Conservation (phyloP, 2,329 filamentous ascomycete species). For the Septoria linicola region DNA sequence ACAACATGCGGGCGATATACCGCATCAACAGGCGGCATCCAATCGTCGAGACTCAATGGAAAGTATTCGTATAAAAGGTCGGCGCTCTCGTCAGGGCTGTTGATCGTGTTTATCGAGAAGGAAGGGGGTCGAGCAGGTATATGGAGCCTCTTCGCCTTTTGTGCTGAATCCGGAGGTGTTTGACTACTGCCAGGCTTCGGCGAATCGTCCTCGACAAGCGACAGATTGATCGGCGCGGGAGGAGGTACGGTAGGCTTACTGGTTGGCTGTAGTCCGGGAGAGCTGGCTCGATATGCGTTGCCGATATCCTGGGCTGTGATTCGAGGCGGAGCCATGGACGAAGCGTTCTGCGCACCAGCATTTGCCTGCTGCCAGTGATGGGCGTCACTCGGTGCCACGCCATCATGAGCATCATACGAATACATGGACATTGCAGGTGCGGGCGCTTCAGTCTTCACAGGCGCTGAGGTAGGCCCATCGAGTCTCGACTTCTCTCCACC, state of each 20-base stretch:
- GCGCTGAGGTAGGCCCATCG: slow-evolving; percentile 34
- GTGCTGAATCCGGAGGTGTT: slow-evolving; percentile 27
- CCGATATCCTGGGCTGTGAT: slow-evolving; percentile 22
- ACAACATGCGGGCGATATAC: slow-evolving; percentile 91
- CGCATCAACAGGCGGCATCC: slow-evolving; percentile 86
- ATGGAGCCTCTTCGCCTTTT: slow-evolving; percentile 28
- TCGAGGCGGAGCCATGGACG: slow-evolving; percentile 41
- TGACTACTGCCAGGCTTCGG: slow-evolving; percentile 37
- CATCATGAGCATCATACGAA: slow-evolving; percentile 41
- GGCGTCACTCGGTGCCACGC: slow-evolving; percentile 44
- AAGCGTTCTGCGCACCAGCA: slow-evolving; percentile 36
- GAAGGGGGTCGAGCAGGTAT: slow-evolving; percentile 45
- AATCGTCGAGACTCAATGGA: slow-evolving; percentile 84
- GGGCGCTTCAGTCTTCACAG: slow-evolving; percentile 37
- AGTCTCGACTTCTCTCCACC: slow-evolving; percentile 30
- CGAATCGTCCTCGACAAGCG: slow-evolving; percentile 56
- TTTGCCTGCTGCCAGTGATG: slow-evolving; percentile 42
- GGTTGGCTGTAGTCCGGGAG: slow-evolving; percentile 48
- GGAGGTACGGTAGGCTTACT: slow-evolving; percentile 44
- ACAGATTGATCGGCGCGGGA: slow-evolving; percentile 53
- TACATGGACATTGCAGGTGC: slow-evolving; percentile 43
- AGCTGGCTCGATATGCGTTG: slow-evolving; percentile 42
- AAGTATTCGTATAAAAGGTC: slow-evolving; percentile 95
- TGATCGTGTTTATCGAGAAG: slow-evolving; percentile 51
- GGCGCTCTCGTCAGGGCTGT: slow-evolving; percentile 70